Percentiles rank a stretch among this genome's conserved stretches.
Conservation (phyloP, 306 rosid species). For the Trifolium subterraneum region DNA sequence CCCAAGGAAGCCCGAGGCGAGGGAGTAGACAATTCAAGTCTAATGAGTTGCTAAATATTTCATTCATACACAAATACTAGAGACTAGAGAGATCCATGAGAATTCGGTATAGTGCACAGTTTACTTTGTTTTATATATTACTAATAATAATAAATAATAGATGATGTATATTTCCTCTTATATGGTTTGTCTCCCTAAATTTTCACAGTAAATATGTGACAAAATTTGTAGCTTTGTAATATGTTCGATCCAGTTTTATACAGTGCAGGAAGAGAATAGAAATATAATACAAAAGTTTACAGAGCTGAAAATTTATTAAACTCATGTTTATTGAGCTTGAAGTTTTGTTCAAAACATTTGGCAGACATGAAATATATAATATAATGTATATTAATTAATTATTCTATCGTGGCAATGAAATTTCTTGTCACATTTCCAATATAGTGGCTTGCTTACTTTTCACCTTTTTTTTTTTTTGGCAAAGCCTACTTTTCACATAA, state of each 20-base stretch:
- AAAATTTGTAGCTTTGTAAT: constrained; percentile 17
- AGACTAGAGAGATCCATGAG: constrained; percentile 5
- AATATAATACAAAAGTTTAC: constrained; percentile 33
- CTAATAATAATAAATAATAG: neutral
- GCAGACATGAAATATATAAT: neutral
- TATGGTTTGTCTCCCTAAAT: neutral
- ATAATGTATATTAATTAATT: neutral
- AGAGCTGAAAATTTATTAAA: neutral
- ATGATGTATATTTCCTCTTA: constrained; percentile 19
- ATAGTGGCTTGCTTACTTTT: constrained; percentile 5
- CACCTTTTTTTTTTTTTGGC: neutral
- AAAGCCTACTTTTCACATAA: neutral
- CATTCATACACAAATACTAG: constrained; percentile 2
- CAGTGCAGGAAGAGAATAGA: constrained; percentile 31
- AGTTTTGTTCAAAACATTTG: neutral
- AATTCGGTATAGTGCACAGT: constrained; percentile 4
- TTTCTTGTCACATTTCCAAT: constrained; percentile 3
- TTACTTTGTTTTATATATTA: constrained; percentile 29
- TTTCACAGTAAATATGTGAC: constrained; percentile 40
- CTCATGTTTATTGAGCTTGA: neutral
- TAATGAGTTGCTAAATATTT: constrained; percentile 8
- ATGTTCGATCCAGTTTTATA: constrained; percentile 17
- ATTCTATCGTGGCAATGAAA: neutral
- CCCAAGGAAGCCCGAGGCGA: constrained; percentile 7
- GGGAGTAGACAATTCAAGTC: constrained; percentile 26